Base-by-base conservation (phyloP, 139 green algal species). In the Chlorella vulgaris region DNA sequence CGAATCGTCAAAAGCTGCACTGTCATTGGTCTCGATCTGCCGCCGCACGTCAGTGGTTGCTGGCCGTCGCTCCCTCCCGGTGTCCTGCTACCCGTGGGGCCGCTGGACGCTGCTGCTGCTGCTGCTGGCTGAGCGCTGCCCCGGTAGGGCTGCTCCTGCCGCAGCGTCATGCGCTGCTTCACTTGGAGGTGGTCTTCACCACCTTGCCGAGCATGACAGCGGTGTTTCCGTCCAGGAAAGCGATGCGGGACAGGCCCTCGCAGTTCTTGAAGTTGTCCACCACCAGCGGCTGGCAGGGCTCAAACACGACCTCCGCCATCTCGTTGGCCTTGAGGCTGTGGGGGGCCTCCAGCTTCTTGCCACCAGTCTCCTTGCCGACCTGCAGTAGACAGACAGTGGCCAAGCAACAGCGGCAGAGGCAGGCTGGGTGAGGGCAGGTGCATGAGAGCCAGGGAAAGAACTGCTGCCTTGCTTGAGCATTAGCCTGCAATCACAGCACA, bases 161-260 rank as follows among this genome's bases (percentile, higher is more conserved):
- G 55, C 55, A 8, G 55, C 22, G 55, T 65, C 22, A 29, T 31
- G 55, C 15, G 55, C 55, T 65, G 47, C 47, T 15, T 65, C 55
- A 65, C 90, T 96, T 96, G 86, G 84, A 38, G 70, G 69, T 87
- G 60, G 91, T 88, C 58, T 85, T 69, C 60, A 89, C 80, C n/a
- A 97, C 90, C 94, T 97, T 97, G 86, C 94, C 94, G 63, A 97
- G 91, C 94, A 97, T 97, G 87, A 97, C 93, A n/a, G 94, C 94
- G 83, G 93, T 96, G 94, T 97, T 97, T 80, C 94, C 94, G 86
- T 97, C 94, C 81, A 97, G 89, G 91, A 97, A 97, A 43, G 94
- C 94, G 85, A 97, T 97, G 88, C 94, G 94, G 84, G 91, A 95
- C 80, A 97, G 92, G 87, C 94, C 94, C 88, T 97, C 94, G 90